These are phyloP conservation scores for Phyllosticta ampelicida DNA, from an alignment of 2,329 filamentous ascomycete species.

Conservation along the genomic window DNA sequence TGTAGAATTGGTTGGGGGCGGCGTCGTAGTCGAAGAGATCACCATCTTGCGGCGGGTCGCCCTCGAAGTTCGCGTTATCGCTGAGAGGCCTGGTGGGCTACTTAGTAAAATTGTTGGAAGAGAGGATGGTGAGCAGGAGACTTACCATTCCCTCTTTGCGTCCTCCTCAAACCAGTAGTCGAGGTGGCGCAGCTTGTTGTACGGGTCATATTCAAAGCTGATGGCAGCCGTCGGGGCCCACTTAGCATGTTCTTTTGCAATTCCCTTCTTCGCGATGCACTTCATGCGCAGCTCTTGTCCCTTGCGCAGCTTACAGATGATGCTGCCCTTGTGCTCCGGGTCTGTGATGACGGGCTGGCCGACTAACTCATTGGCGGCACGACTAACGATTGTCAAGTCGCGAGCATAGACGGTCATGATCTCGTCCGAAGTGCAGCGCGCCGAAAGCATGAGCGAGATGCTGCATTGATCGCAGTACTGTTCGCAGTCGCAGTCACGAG, in stretches of 20 bases:
- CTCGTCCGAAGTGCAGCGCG: conserved; percentile 72
- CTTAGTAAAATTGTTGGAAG: not conserved
- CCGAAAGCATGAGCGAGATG: conserved; percentile 73
- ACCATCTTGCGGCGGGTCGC: conserved; percentile 63
- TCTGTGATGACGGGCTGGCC: conserved; percentile 79
- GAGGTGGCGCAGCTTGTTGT: conserved; percentile 87
- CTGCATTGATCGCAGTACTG: conserved; percentile 89
- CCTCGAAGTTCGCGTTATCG: conserved; percentile 67
- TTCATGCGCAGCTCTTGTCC: conserved; percentile 83
- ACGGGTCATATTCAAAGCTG: conserved; percentile 95
- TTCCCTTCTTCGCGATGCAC: conserved; percentile 95
- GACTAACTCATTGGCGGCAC: conserved; percentile 60
- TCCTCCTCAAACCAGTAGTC: conserved; percentile 94
- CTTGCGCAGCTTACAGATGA: conserved; percentile 83
- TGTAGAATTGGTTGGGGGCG: conserved; percentile 75
- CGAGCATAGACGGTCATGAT: conserved; percentile 91
- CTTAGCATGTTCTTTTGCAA: conserved; percentile 97
- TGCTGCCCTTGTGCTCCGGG: conserved; percentile 64
- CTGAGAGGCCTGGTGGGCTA: conserved; percentile 56
- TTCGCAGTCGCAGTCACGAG: conserved; percentile 93
- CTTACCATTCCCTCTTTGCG: conserved; percentile 72
- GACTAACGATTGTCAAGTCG: conserved; percentile 64
- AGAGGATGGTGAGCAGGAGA: conserved; percentile 10
- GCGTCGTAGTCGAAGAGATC: conserved; percentile 88
- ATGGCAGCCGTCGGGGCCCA: conserved; percentile 91